These are phyloP conservation scores for Leishmania martiniquensis DNA, from an alignment of 208 protist species.

Conservation along the genomic window DNA sequence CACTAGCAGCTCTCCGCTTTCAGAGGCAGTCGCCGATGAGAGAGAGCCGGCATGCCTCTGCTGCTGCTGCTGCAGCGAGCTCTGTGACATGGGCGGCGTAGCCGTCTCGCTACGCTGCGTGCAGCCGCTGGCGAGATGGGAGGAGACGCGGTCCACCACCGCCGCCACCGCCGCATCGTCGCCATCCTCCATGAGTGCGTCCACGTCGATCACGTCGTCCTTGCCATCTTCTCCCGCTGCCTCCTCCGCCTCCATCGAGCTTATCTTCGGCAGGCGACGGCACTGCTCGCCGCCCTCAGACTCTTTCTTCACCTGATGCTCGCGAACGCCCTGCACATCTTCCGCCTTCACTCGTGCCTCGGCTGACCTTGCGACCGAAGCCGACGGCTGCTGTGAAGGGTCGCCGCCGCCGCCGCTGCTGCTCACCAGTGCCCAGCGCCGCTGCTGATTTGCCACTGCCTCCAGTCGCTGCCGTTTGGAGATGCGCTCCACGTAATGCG, in stretches of 20 bases:
- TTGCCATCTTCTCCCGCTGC: neutral
- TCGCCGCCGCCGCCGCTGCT: neutral
- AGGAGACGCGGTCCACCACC: conserved; percentile 9
- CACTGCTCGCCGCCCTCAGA: neutral
- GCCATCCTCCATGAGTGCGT: conserved; percentile 74
- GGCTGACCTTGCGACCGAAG: neutral
- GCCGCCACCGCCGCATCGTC: conserved; percentile 41
- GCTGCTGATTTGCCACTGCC: conserved; percentile 39
- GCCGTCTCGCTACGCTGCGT: conserved; percentile 1
- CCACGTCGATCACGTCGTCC: conserved; percentile 68
- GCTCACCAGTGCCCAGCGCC: neutral
- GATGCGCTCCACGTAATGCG: conserved; percentile 40
- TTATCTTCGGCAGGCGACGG: neutral
- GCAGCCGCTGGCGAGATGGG: conserved; percentile 7
- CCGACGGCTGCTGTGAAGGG: neutral
- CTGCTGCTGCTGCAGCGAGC: conserved; percentile 7
- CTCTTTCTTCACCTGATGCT: conserved; percentile 31
- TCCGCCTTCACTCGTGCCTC: neutral
- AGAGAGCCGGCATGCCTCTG: neutral
- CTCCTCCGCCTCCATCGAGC: neutral
- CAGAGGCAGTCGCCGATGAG: neutral
- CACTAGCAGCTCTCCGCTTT: conserved; percentile 15
- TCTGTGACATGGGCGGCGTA: conserved; percentile 8
- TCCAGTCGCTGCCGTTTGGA: conserved; percentile 60
- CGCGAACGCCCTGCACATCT: neutral